Conservation (phyloP, 2,329 filamentous ascomycete species). For the Penicillium sp. region DNA sequence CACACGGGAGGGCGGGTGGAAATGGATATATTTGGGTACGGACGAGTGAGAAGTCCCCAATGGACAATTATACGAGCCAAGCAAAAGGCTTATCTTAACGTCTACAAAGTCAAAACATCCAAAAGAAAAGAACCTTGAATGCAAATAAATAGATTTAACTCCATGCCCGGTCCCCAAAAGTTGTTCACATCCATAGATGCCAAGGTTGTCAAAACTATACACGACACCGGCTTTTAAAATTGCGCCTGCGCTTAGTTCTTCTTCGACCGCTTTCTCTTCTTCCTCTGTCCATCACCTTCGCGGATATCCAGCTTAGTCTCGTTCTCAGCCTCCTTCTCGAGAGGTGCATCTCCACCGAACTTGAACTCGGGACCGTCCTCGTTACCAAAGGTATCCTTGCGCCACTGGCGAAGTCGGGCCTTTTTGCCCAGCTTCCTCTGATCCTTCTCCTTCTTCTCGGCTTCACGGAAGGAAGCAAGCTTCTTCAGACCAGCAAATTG, state of each 20-base stretch:
- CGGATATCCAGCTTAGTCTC: slow-evolving; percentile 42
- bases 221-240: slow-evolving; percentile 3
- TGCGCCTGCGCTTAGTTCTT: slow-evolving; percentile 33
- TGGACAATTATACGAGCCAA: no score
- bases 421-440: slow-evolving; percentile 90
- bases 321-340: slow-evolving; percentile 20
- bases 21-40: no score
- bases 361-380: slow-evolving; percentile 50
- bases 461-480: slow-evolving; percentile 82
- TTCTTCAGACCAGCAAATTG: slow-evolving; percentile 93
- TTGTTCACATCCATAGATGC: slow-evolving; percentile 3
- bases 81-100: not conserved
- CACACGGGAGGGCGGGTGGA: no score
- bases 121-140: not conserved
- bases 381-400: slow-evolving; percentile 64
- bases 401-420: slow-evolving; percentile 83
- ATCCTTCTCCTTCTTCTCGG: slow-evolving; percentile 84
- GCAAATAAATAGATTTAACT: slow-evolving; percentile 2
- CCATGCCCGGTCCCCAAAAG: slow-evolving; percentile 11
- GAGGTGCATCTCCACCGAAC: slow-evolving; percentile 25
- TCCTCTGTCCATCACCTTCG: slow-evolving; percentile 38
- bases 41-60: no score
- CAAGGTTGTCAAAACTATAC: slow-evolving; percentile 6
- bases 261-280: slow-evolving; percentile 48
- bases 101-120: not conserved